phyloP scores from a whole-genome alignment of 768 basidiomycete genomes.

The Mycena olivaceomarginata region DNA sequence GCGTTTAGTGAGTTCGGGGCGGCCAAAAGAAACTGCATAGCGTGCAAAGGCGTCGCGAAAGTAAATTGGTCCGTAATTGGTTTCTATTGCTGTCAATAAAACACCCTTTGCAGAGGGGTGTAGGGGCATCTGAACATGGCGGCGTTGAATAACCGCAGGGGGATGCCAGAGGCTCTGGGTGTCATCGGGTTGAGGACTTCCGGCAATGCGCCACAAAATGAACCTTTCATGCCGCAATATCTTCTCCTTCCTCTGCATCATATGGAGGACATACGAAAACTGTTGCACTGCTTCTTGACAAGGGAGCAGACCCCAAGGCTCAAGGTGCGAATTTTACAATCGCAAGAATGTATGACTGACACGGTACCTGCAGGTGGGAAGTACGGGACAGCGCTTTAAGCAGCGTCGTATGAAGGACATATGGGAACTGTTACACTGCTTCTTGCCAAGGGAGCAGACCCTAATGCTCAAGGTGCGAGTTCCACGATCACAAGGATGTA shows the following conservation, averaged over 20 bases:
- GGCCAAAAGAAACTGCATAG: conserved; percentile 10
- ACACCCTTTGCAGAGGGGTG: conserved; percentile 36
- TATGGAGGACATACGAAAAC: too few relatives aligned
- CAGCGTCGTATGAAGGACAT: too few relatives aligned
- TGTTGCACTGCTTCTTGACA: too few relatives aligned
- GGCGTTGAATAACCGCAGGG: neutral
- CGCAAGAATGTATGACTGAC: too few relatives aligned
- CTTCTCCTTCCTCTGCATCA: conserved; percentile 45
- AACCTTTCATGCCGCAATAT: conserved; percentile 33
- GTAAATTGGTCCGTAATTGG: conserved; percentile 23
- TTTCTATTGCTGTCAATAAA: conserved; percentile 2
- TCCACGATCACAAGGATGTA: too few relatives aligned
- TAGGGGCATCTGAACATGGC: conserved; percentile 28
- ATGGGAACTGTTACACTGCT: too few relatives aligned
- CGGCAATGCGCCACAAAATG: conserved; percentile 4
- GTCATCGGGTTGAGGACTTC: neutral
- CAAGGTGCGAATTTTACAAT: too few relatives aligned
- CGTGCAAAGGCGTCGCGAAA: conserved; percentile 37
- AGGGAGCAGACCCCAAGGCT: too few relatives aligned
- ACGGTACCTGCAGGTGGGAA: too few relatives aligned
- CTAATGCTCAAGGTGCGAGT: too few relatives aligned
- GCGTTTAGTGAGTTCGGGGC: conserved; percentile 1
- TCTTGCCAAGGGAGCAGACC: too few relatives aligned
- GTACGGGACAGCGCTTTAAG: too few relatives aligned
- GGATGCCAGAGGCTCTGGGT: conserved; percentile 11